Percentiles rank a stretch among this genome's conserved stretches.
These are phyloP conservation scores for Diospyros lotus DNA, from an alignment of 148 eudicot genomes.

Conservation along the genomic window DNA sequence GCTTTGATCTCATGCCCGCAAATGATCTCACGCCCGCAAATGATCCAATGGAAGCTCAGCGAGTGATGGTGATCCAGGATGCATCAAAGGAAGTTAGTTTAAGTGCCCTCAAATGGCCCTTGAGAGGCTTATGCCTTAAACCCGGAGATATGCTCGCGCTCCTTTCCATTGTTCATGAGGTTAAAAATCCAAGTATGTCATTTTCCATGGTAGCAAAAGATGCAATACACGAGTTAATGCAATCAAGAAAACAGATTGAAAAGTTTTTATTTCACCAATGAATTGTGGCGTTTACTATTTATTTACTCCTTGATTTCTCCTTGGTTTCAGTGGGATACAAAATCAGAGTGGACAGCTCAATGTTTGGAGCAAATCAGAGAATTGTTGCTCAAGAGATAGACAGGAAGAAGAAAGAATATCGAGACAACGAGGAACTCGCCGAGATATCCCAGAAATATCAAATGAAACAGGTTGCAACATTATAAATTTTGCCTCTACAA, in stretches of 20 bases:
- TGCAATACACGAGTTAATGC: not conserved
- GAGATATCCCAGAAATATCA: slow-evolving; percentile 8
- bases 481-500: not conserved
- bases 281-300: not conserved
- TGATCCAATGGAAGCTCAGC: no score
- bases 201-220: not conserved
- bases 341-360: slow-evolving; percentile 11
- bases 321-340: slow-evolving; percentile 8
- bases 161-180: slow-evolving; percentile 23
- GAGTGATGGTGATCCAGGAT: no score
- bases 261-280: not conserved
- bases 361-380: slow-evolving; percentile 10
- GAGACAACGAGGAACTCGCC: slow-evolving; percentile 1
- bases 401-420: slow-evolving; percentile 12
- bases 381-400: slow-evolving; percentile 8
- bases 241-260: not conserved
- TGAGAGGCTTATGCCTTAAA: slow-evolving; percentile 7
- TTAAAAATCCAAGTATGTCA: slow-evolving; percentile 13
- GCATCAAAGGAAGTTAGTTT: slow-evolving; percentile 8
- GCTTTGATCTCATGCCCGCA: no score
- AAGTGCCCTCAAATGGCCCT: slow-evolving; percentile 18
- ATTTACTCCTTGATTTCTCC: not conserved
- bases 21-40: not conserved
- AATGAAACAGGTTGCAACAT: slow-evolving; percentile 3
- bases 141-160: slow-evolving; percentile 25